Evolutionary conservation across 805 yeast genomes (phyloP).

Genomic region (Saccharomyces paradoxus): DNA sequence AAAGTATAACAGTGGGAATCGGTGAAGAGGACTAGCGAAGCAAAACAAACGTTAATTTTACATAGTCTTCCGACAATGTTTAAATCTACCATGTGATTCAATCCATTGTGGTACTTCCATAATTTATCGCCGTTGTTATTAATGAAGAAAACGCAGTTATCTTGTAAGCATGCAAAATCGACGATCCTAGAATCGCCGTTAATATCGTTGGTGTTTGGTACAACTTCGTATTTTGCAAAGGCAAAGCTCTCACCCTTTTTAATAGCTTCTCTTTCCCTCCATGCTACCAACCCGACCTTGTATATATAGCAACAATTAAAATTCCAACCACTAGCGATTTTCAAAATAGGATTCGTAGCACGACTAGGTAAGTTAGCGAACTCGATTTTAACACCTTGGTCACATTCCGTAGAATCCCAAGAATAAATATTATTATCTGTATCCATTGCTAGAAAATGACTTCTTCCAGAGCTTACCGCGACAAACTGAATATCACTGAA

Average conservation of each 20-base stretch:
- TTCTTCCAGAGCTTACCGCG: slow-evolving; percentile 53
- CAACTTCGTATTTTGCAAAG: slow-evolving; percentile 34
- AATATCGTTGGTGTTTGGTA: slow-evolving; percentile 35
- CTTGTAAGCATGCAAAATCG: slow-evolving; percentile 46
- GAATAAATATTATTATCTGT: slow-evolving; percentile 41
- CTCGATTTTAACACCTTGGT: slow-evolving; percentile 37
- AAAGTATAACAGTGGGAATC: slow-evolving; percentile 35
- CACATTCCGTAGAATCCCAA: slow-evolving; percentile 47
- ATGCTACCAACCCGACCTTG: slow-evolving; percentile 47
- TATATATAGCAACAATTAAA: slow-evolving; percentile 42
- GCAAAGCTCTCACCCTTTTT: slow-evolving; percentile 26
- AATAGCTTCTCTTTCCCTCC: slow-evolving; percentile 38
- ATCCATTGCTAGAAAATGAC: slow-evolving; percentile 56
- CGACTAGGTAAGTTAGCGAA: slow-evolving; percentile 29
- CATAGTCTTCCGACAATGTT: slow-evolving; percentile 32
- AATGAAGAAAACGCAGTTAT: slow-evolving; percentile 44
- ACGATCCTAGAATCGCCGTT: slow-evolving; percentile 33
- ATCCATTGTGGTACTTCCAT: slow-evolving; percentile 26
- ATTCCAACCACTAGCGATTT: slow-evolving; percentile 63
- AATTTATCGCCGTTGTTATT: slow-evolving; percentile 37
- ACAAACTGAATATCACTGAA: slow-evolving; percentile 31
- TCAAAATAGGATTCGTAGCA: slow-evolving; percentile 31
- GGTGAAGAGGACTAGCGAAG: slow-evolving; percentile 47
- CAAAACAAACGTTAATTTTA: slow-evolving; percentile 48
- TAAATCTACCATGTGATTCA: slow-evolving; percentile 8